A percentile compares a stretch with the other conserved stretches of the same genome.
These are phyloP conservation scores for Ceratocystis papillata DNA, from an alignment of 2,329 filamentous ascomycete species.

Conservation along the genomic window DNA sequence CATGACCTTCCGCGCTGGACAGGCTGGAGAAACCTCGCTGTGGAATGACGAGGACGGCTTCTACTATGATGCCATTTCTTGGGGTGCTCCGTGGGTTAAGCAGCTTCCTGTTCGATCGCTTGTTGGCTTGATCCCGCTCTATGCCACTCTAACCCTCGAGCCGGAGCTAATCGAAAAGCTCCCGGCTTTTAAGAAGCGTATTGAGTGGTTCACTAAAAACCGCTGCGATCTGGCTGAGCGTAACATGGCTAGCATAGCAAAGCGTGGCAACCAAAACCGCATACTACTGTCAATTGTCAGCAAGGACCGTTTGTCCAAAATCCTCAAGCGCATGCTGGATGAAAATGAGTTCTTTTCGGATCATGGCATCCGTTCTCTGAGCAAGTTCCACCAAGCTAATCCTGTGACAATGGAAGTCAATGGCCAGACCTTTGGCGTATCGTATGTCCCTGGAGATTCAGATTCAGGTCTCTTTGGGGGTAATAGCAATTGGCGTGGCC, in stretches of 20 bases:
- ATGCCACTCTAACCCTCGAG: slow-evolving; percentile 82
- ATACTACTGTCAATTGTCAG: slow-evolving; percentile 83
- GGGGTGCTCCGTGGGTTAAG: slow-evolving; percentile 85
- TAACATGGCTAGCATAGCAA: slow-evolving; percentile 87
- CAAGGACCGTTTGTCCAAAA: slow-evolving; percentile 81
- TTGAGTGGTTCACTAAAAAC: slow-evolving; percentile 91
- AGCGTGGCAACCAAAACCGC: slow-evolving; percentile 79
- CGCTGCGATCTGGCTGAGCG: slow-evolving; percentile 76
- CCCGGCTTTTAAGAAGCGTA: slow-evolving; percentile 80
- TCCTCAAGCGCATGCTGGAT: slow-evolving; percentile 83
- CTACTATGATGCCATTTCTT: slow-evolving; percentile 97
- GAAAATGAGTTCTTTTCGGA: slow-evolving; percentile 87
- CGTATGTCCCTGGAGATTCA: slow-evolving; percentile 89
- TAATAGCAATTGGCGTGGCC: slow-evolving; percentile 95
- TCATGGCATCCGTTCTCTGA: slow-evolving; percentile 83
- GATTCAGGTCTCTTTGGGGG: slow-evolving; percentile 91
- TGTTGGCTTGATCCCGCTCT: slow-evolving; percentile 86
- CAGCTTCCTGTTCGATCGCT: slow-evolving; percentile 86
- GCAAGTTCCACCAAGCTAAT: slow-evolving; percentile 79
- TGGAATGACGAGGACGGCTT: slow-evolving; percentile 97
- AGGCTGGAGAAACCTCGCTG: slow-evolving; percentile 64
- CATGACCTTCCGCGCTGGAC: slow-evolving; percentile 71
- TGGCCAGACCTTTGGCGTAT: slow-evolving; percentile 74
- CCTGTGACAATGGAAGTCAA: slow-evolving; percentile 95
- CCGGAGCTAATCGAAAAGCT: slow-evolving; percentile 87